These are phyloP conservation scores for Sextonia rubra DNA, from an alignment of 164 flowering plant genomes.

Conservation along the genomic window DNA sequence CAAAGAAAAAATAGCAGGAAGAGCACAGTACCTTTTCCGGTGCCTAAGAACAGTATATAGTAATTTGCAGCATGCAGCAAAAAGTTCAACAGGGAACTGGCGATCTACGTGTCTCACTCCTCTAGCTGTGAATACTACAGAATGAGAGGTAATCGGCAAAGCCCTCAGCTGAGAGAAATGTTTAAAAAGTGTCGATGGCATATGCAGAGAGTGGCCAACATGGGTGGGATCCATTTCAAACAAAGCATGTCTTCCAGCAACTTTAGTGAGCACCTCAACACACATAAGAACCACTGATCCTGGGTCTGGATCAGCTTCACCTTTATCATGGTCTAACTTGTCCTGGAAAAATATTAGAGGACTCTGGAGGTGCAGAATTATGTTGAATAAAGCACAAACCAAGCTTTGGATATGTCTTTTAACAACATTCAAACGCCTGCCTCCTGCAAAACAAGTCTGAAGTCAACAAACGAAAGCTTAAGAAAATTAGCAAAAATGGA, in stretches of 20 bases:
- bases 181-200: conserved; percentile 67
- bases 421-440: conserved; percentile 47
- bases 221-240: conserved; percentile 56
- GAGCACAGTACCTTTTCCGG: conserved; percentile 48
- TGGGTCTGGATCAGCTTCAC: conserved; percentile 51
- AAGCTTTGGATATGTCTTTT: conserved; percentile 54
- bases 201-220: conserved; percentile 49
- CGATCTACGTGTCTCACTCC: conserved; percentile 28
- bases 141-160: conserved; percentile 18
- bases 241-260: conserved; percentile 56
- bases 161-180: conserved; percentile 34
- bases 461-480: background rate
- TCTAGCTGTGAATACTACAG: conserved; percentile 9
- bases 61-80: conserved; percentile 74
- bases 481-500: background rate
- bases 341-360: conserved; percentile 47
- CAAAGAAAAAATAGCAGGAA: background rate
- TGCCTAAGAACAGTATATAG: conserved; percentile 67
- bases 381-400: conserved; percentile 53
- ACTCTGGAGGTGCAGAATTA: conserved; percentile 70
- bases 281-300: conserved; percentile 88
- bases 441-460: conserved; percentile 41
- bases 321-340: conserved; percentile 9
- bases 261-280: conserved; percentile 59
- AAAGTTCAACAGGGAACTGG: conserved; percentile 53